Base-by-base conservation (phyloP, 805 yeast genomes). In the Ogataea populi-albae region DNA sequence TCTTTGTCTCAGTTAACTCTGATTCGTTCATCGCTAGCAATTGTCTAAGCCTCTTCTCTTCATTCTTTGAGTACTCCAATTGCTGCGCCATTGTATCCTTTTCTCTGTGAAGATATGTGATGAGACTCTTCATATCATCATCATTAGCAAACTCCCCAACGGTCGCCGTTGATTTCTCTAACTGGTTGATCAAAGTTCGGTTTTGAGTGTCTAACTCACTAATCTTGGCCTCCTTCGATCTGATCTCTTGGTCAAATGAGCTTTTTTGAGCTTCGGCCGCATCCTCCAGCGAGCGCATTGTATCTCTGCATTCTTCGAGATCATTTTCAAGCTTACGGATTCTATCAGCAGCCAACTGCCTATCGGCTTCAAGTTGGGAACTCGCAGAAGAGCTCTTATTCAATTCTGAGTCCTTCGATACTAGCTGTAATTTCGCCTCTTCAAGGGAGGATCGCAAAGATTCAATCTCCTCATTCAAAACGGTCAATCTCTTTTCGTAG, bases 21-120 rank as follows among this genome's bases (percentile, higher is more conserved):
- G 69, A 51, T 19, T 61, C 66, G 3, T 71, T 57, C 34, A 66
- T 60, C 1, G 66, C 66, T 26, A 82, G 62, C 24, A 70, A 69
- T 40, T 74, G 75, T 43, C 75, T 70, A 19, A 79, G 59, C 24
- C 74, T 64, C 23, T 64, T 66, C 37, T 71, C 69, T 47, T 84
- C 93, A 39, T 77, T 75, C 8, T 61, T 54, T 3, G 72, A 58
- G 24, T 66, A 62, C 30, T 73, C 75, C 20, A 77, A 62, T 47
- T 79, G 83, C 6, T 78, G 71, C 31, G 77, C 81, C 1, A 79
- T 68, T 4, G 80, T 66, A 43, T 87, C 95, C 50, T 81, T 83
- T 46, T 86, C 94, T 42, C 81, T 77, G 30, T 89, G 79, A 38
- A 87, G 63, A 49, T 73, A 79, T 2, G 69, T 54, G 23, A 87